Base-by-base conservation (phyloP, 768 basidiomycete species). In the Scleroderma bovista region DNA sequence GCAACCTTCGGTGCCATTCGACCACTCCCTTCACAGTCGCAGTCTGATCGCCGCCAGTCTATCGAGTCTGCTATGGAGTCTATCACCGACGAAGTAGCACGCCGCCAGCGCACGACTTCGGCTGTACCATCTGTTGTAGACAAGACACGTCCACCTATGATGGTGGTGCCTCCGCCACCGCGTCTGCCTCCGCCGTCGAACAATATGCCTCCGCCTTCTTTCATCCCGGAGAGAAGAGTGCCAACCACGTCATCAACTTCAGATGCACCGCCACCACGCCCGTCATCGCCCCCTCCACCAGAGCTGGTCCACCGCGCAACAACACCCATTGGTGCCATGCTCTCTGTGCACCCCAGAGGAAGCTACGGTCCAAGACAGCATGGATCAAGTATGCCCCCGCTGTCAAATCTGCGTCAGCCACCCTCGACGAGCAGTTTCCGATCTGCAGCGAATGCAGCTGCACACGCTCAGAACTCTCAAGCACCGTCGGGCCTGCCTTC, bases 221-320 rank as follows among this genome's bases (percentile, higher is more conserved):
- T 84, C 62, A 80, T 92, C 55, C 88, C 90, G 22, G 87, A 89
- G 19, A 75, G 77, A 60, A 79, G 77, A 56, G 56, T 74, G 41
- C 70, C 71, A 22, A 70, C 73, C 4, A 65, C 65, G 15, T 73
- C 77, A 8, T 68, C 68, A 49, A 65, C 73, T 19, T 72, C 77
- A 5, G 85, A 86, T 54, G 66, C 70, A 6, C 87, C 88, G 11
- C 93, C 94, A 0, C 86, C 89, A 24, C 76, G 94, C 39, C 95
- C 95, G 0, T 86, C 83, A 3, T 97, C 95, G 0, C 94, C 95
- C 2, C 94, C 93, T 6, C 95, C 93, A 16, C 73, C 86, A 16
- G 93, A 97, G 50, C 86, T 96, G 61, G 84, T 96, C 53, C 86
- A 91, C 60, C 87, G 94, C 13, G 92, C 94, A 10, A 90, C 90